Conservation (phyloP, 352 stramenopile species). For the Thraustochytrium sp. region DNA sequence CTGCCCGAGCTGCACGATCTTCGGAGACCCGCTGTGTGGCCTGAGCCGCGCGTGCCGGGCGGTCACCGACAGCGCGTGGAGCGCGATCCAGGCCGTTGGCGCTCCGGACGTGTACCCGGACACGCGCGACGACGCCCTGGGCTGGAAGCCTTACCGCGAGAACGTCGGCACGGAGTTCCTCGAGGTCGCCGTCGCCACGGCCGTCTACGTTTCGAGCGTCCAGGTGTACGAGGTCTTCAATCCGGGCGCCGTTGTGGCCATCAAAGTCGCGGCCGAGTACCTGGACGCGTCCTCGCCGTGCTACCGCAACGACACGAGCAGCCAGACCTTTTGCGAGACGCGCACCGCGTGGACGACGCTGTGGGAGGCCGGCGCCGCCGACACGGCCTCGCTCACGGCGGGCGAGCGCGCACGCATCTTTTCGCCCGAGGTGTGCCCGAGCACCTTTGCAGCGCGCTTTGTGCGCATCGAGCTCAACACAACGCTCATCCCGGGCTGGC, state of each 20-base stretch:
- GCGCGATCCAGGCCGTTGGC: neutral
- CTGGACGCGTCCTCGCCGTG: neutral
- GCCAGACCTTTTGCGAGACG: neutral
- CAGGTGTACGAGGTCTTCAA: slow-evolving; percentile 9
- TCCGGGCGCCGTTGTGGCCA: neutral
- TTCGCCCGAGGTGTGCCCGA: neutral
- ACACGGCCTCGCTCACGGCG: neutral
- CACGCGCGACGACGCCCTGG: neutral
- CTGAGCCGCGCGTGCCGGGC: neutral
- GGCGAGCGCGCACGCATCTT: neutral
- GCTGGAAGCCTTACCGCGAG: neutral
- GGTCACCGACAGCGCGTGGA: neutral
- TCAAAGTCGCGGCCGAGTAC: neutral
- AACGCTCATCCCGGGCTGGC: neutral
- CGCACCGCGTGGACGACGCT: neutral
- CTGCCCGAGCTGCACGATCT: neutral
- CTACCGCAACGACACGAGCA: neutral
- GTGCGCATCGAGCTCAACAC: slow-evolving; percentile 7
- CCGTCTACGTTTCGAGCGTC: neutral
- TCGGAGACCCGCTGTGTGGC: neutral
- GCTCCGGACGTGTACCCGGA: neutral
- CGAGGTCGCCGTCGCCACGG: neutral
- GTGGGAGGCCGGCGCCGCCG: neutral
- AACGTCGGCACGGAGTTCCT: slow-evolving; percentile 1
- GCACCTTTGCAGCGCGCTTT: neutral